Evolutionary conservation across 176 grass and related monocot species (phyloP).

Genomic region (Carex cristatella): DNA sequence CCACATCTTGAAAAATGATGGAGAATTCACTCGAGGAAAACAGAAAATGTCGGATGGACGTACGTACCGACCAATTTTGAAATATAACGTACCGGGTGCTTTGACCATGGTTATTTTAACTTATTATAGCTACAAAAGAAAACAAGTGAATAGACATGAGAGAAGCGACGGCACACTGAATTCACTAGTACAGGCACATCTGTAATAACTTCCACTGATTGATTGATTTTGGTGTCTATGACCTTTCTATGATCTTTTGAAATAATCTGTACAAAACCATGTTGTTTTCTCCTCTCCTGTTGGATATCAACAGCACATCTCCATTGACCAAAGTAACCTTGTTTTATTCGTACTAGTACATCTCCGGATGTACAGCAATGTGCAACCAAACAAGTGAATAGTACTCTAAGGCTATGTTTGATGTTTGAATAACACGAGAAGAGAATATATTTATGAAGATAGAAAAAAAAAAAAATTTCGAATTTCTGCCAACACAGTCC

Average conservation of each 20-base stretch:
- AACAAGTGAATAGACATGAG: background rate
- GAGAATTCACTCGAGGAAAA: background rate
- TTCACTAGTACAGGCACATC: background rate
- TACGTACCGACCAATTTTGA: background rate
- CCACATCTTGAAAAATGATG: background rate
- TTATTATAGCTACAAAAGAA: background rate
- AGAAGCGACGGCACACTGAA: conserved; percentile 12
- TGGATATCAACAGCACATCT: background rate
- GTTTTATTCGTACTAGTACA: no score
- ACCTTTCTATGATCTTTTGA: background rate
- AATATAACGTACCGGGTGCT: conserved; percentile 1
- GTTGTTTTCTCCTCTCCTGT: background rate
- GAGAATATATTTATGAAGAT: no score
- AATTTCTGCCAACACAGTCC: no score
- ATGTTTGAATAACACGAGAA: no score
- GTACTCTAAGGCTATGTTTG: no score
- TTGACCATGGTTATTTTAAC: conserved; percentile 13
- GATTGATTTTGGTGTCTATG: background rate
- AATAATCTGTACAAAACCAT: background rate
- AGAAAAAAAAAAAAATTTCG: no score
- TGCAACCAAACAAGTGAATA: no score
- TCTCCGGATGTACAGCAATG: no score
- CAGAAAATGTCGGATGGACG: background rate
- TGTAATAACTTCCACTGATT: background rate
- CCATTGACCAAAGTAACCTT: background rate